These are phyloP conservation scores for Dittrichia graveolens DNA, from an alignment of 129 eudicot genomes.

Conservation along the genomic window DNA sequence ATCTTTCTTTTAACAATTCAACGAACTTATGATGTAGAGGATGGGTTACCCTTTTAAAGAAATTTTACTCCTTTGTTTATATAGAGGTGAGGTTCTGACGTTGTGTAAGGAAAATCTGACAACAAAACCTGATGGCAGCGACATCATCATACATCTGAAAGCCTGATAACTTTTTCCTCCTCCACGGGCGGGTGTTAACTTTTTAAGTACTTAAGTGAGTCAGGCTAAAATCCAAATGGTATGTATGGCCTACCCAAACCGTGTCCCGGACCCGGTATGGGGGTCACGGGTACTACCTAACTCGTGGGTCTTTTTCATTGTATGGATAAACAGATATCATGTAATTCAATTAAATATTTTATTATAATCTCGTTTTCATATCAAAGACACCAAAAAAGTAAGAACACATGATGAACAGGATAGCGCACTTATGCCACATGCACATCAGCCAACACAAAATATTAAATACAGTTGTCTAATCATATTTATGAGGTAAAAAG, in stretches of 20 bases:
- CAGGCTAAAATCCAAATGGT: slow-evolving; percentile 33
- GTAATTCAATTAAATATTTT: neutral
- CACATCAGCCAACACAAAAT: neutral
- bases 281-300: slow-evolving; percentile 32
- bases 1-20: no score
- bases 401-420: slow-evolving; percentile 2
- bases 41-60: no score
- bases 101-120: neutral
- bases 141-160: slow-evolving; percentile 22
- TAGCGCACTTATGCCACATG: neutral
- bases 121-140: slow-evolving; percentile 5
- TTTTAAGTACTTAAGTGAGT: slow-evolving; percentile 14
- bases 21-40: no score
- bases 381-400: slow-evolving; percentile 1
- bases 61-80: no score
- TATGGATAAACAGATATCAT: slow-evolving; percentile 22
- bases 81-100: no score
- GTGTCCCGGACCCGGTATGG: slow-evolving; percentile 33
- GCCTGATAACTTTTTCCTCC: slow-evolving; percentile 22
- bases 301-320: slow-evolving; percentile 12
- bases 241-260: slow-evolving; percentile 33
- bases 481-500: neutral
- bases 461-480: slow-evolving; percentile 21
- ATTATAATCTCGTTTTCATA: neutral
- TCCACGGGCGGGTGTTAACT: slow-evolving; percentile 28